Evolutionary conservation across 768 basidiomycete genomes (phyloP).

Genomic region (Rickenella mellea): DNA sequence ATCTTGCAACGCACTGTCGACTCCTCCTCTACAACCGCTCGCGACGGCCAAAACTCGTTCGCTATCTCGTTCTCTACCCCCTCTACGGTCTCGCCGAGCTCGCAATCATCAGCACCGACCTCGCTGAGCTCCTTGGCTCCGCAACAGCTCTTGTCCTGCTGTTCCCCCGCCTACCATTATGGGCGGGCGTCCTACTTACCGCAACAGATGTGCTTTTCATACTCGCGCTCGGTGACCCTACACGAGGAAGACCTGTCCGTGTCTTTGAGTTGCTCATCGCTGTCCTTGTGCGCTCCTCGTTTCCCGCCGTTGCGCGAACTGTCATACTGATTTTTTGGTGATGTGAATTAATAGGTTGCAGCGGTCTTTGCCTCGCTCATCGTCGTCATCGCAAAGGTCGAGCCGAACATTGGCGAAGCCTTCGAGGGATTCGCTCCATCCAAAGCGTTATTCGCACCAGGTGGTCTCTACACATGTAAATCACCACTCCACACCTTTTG

Average conservation of each 20-base stretch:
- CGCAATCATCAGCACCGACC: constrained; percentile 47
- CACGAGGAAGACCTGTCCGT: constrained; percentile 54
- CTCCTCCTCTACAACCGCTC: constrained; percentile 36
- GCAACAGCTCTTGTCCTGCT: constrained; percentile 50
- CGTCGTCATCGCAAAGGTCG: constrained; percentile 61
- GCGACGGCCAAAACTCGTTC: constrained; percentile 24
- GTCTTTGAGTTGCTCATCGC: constrained; percentile 61
- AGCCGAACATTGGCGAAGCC: constrained; percentile 61
- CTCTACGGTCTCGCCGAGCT: constrained; percentile 35
- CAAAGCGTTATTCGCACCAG: constrained; percentile 44
- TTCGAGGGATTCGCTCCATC: constrained; percentile 76
- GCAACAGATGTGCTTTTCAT: constrained; percentile 36
- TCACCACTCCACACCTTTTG: constrained; percentile 17
- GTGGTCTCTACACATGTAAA: constrained; percentile 60
- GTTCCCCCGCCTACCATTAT: constrained; percentile 38
- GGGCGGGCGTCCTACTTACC: constrained; percentile 39
- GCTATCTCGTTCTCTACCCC: constrained; percentile 35
- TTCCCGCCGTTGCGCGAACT: too few relatives aligned
- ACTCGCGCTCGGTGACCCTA: constrained; percentile 49
- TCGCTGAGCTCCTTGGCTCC: constrained; percentile 51
- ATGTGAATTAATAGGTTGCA: constrained; percentile 48
- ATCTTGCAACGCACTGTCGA: constrained; percentile 39
- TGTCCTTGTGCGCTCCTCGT: constrained; percentile 37
- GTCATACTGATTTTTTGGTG: too few relatives aligned
- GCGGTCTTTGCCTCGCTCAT: constrained; percentile 72